phyloP scores from a whole-genome alignment of 441 rosid species.

The Kokia cookei region DNA sequence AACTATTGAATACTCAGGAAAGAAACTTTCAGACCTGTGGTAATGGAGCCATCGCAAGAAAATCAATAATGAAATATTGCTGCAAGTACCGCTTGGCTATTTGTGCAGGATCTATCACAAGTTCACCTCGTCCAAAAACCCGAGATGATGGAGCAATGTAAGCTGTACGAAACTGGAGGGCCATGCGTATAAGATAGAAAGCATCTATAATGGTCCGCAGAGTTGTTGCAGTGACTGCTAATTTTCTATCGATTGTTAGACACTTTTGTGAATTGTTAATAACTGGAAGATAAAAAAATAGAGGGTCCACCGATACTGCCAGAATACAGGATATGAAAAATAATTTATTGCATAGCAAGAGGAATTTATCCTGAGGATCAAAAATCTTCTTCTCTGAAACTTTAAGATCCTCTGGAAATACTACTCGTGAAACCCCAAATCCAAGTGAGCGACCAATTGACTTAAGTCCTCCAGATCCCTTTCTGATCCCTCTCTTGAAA shows the following conservation, averaged over 20 bases:
- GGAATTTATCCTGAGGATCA: slow-evolving; percentile 92
- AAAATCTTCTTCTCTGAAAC: slow-evolving; percentile 79
- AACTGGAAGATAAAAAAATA: slow-evolving; percentile 90
- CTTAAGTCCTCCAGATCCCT: slow-evolving; percentile 89
- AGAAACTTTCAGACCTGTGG: slow-evolving; percentile 66
- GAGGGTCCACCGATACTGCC: slow-evolving; percentile 85
- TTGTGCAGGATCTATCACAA: slow-evolving; percentile 83
- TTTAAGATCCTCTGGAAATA: slow-evolving; percentile 94
- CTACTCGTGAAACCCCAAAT: slow-evolving; percentile 84
- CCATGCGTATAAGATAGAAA: slow-evolving; percentile 85
- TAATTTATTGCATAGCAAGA: slow-evolving; percentile 67
- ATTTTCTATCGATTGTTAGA: slow-evolving; percentile 65
- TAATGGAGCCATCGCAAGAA: slow-evolving; percentile 81
- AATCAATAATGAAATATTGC: slow-evolving; percentile 73
- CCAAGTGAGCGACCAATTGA: slow-evolving; percentile 93
- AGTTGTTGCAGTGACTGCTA: slow-evolving; percentile 68
- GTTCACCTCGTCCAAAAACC: slow-evolving; percentile 97
- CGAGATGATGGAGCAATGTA: slow-evolving; percentile 95
- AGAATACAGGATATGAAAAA: slow-evolving; percentile 77
- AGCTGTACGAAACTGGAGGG: slow-evolving; percentile 91
- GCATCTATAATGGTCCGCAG: slow-evolving; percentile 68
- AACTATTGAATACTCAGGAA: not conserved
- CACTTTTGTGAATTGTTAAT: slow-evolving; percentile 40
- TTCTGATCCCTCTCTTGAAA: slow-evolving; percentile 68
- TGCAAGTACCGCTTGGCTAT: slow-evolving; percentile 83